A percentile compares a stretch with the other conserved stretches of the same genome.
These are phyloP conservation scores for Eucalyptus polybractea DNA, from an alignment of 345 rosid genomes.

Conservation along the genomic window DNA sequence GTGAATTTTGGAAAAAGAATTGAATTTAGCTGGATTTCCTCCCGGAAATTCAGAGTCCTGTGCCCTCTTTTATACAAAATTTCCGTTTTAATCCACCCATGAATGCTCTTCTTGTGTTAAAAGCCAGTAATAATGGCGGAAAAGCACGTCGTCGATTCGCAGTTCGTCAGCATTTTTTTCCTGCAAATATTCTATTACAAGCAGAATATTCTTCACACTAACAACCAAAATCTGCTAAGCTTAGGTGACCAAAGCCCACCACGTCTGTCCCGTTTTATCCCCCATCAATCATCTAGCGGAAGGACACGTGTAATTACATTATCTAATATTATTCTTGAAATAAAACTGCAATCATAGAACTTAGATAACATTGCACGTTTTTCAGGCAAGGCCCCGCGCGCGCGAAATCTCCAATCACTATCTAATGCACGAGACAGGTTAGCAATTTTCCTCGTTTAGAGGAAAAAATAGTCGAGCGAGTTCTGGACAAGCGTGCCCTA, in stretches of 20 bases:
- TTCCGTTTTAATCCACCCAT: too few relatives aligned
- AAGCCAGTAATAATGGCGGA: not conserved
- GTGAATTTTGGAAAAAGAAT: not conserved
- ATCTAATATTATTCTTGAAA: not conserved
- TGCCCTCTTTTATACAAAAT: not conserved
- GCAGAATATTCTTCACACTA: not conserved
- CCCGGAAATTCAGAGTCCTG: not conserved
- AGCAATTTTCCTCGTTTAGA: not conserved
- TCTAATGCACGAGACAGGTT: not conserved
- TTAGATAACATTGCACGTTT: not conserved
- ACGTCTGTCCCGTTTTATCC: not conserved
- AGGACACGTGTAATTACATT: not conserved
- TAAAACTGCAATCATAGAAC: not conserved
- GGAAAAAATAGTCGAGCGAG: too few relatives aligned
- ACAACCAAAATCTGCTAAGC: not conserved
- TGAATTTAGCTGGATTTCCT: not conserved
- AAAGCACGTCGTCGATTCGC: not conserved
- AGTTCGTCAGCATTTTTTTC: not conserved
- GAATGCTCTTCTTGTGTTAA: not conserved
- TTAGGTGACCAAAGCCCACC: not conserved
- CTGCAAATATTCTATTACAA: not conserved
- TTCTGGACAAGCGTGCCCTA: not conserved
- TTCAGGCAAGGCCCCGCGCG: not conserved
- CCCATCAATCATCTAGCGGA: not conserved
- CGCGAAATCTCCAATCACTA: not conserved